These are phyloP conservation scores for Solanum hybrid DNA, from an alignment of 305 asterid species.

Conservation along the genomic window DNA sequence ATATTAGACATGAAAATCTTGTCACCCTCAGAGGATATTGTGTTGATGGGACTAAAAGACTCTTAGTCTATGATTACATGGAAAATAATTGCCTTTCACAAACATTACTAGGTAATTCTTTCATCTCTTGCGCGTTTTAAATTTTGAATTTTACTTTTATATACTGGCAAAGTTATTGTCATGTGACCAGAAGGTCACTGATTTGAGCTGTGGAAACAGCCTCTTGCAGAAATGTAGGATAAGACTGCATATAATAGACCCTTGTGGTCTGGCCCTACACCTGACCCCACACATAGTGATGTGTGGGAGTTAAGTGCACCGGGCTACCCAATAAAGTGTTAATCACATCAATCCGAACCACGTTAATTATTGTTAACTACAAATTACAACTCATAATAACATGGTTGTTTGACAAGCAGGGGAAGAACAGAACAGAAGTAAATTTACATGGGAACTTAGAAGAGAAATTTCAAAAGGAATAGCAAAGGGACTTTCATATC, in stretches of 20 bases:
- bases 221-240: background rate
- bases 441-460: conserved; percentile 52
- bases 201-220: background rate
- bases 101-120: conserved; percentile 42
- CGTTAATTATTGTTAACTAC: background rate
- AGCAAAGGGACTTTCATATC: conserved; percentile 54
- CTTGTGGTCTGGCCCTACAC: background rate
- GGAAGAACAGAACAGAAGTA: conserved; percentile 37
- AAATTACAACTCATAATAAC: background rate
- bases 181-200: background rate
- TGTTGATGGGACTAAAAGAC: conserved; percentile 48
- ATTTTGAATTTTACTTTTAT: background rate
- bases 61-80: conserved; percentile 62
- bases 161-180: fast-evolving
- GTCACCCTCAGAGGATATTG: conserved; percentile 65
- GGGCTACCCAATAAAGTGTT: background rate
- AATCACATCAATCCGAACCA: background rate
- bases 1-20: conserved; percentile 52
- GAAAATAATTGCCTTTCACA: conserved; percentile 58
- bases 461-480: conserved; percentile 44
- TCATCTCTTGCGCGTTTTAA: background rate
- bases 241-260: background rate
- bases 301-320: background rate
- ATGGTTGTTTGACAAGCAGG: conserved; percentile 23
- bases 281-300: background rate